Evolutionary conservation across 345 rosid species (phyloP).

Genomic region (Syzygium grande): DNA sequence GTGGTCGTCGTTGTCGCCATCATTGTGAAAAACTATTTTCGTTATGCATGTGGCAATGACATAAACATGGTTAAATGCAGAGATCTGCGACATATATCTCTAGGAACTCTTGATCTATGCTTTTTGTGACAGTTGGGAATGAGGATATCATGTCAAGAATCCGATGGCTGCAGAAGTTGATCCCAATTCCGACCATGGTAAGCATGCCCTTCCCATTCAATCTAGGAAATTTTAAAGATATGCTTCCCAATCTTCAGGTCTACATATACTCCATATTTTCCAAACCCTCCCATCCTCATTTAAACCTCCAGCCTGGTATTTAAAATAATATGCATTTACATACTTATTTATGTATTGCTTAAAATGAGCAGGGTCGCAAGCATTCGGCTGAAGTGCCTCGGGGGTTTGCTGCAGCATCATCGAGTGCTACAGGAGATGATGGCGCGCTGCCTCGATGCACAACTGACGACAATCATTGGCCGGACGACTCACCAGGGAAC

Average conservation of each 20-base stretch:
- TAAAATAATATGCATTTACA: background rate
- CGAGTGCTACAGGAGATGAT: background rate
- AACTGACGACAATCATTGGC: background rate
- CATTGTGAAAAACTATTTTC: background rate
- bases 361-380: background rate
- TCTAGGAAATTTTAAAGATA: background rate
- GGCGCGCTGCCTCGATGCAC: background rate
- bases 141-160: background rate
- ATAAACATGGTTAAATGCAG: background rate
- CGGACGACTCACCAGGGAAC: background rate
- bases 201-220: background rate
- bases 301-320: background rate
- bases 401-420: background rate
- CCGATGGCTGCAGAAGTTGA: background rate
- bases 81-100: background rate
- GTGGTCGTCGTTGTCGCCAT: background rate
- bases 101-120: background rate
- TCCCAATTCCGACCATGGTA: background rate
- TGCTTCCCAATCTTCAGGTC: background rate
- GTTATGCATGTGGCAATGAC: background rate
- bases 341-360: background rate
- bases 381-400: background rate
- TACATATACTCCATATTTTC: background rate
- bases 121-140: background rate
- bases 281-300: background rate